phyloP scores from a whole-genome alignment of 1,139 yeast genomes.

The Pichia sp. region DNA sequence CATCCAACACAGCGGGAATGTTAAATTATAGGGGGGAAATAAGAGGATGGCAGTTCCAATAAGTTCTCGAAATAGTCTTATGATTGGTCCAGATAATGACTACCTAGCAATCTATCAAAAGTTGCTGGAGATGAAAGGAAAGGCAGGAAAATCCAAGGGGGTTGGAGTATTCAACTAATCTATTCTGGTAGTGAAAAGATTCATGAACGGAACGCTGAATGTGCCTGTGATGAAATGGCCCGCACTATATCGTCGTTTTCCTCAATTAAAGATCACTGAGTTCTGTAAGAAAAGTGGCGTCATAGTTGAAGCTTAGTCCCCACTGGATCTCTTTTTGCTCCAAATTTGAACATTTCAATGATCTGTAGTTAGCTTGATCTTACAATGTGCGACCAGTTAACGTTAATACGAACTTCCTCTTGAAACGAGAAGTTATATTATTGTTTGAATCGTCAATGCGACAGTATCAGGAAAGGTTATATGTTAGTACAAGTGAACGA shows the following conservation, averaged over 20 bases:
- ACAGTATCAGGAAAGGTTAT: slow-evolving; percentile 30
- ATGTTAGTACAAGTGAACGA: slow-evolving; percentile 17
- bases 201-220: slow-evolving; percentile 42
- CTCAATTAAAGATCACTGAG: slow-evolving; percentile 57
- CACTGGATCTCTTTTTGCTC: too few relatives aligned
- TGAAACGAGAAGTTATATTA: slow-evolving; percentile 47
- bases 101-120: slow-evolving; percentile 42
- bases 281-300: slow-evolving; percentile 49
- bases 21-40: slow-evolving; percentile 13
- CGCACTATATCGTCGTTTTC: slow-evolving; percentile 62
- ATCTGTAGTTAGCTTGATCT: too few relatives aligned
- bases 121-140: slow-evolving; percentile 40
- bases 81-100: slow-evolving; percentile 30
- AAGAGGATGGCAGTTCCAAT: slow-evolving; percentile 13
- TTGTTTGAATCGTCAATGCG: slow-evolving; percentile 48
- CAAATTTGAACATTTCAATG: too few relatives aligned
- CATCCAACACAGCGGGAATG: slow-evolving; percentile 43
- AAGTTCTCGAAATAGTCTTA: slow-evolving; percentile 18
- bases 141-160: slow-evolving; percentile 37
- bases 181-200: slow-evolving; percentile 42
- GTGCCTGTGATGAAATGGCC: slow-evolving; percentile 55
- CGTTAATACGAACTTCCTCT: slow-evolving; percentile 51
- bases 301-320: slow-evolving; percentile 61
- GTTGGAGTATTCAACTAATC: slow-evolving; percentile 58
- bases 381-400: slow-evolving; percentile 43